Conservation (phyloP, 345 rosid species). For the Gossypium stocksii region DNA sequence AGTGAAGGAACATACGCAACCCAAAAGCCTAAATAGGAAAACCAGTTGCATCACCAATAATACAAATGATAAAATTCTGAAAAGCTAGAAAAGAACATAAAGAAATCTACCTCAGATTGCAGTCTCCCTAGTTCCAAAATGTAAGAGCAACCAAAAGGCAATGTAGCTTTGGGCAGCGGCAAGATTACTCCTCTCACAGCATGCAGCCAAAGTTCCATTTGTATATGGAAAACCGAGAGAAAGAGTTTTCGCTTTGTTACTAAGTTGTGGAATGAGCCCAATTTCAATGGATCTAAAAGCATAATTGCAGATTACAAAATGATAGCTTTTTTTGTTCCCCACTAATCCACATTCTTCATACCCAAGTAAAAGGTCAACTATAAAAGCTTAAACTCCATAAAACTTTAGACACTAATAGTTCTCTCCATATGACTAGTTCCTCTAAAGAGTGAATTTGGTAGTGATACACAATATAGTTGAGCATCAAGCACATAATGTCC, state of each 20-base stretch:
- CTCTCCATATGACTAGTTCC: too few relatives aligned
- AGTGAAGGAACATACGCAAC: conserved; percentile 3
- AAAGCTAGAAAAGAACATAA: conserved; percentile 10
- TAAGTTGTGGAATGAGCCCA: conserved; percentile 16
- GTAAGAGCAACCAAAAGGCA: conserved; percentile 32
- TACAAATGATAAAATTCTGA: not conserved
- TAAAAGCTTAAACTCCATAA: too few relatives aligned
- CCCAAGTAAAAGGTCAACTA: too few relatives aligned
- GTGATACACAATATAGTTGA: too few relatives aligned
- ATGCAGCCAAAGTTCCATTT: conserved; percentile 24
- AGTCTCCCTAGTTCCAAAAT: conserved; percentile 26
- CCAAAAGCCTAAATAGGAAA: conserved; percentile 13
- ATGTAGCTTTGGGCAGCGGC: conserved; percentile 24
- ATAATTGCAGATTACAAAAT: conserved; percentile 24
- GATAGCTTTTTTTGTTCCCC: conserved; percentile 24
- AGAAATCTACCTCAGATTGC: conserved; percentile 35
- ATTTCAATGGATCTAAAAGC: conserved; percentile 27
- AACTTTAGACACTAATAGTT: too few relatives aligned
- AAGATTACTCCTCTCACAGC: conserved; percentile 23
- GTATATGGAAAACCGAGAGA: conserved; percentile 19
- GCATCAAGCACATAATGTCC: too few relatives aligned
- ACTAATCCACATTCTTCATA: too few relatives aligned
- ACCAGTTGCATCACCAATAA: conserved; percentile 7
- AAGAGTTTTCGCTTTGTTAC: conserved; percentile 23
- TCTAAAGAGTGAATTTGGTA: too few relatives aligned